Conservation (phyloP, 2,329 filamentous ascomycete genomes). For the Amesomyces nigricolor region DNA sequence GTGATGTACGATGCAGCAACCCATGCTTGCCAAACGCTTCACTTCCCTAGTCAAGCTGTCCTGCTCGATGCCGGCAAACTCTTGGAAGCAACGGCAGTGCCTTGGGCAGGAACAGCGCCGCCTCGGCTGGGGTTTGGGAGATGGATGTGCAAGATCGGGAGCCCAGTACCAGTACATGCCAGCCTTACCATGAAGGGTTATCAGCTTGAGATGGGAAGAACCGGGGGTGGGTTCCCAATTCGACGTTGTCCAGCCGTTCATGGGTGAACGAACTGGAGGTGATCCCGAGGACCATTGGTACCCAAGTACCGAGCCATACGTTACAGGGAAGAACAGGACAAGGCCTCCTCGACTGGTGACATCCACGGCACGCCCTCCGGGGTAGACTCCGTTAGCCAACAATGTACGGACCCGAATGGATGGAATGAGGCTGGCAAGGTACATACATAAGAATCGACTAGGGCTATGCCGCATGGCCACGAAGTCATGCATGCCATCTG, state of each 20-base stretch:
- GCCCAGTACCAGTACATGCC: slow-evolving; percentile 12
- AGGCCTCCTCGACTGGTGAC: neutral
- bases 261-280: slow-evolving; percentile 4
- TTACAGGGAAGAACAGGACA: neutral
- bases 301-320: no score
- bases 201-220: slow-evolving; percentile 7
- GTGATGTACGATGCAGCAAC: slow-evolving; percentile 3
- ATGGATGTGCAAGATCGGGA: slow-evolving; percentile 13
- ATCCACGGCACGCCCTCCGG: neutral
- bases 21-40: slow-evolving; percentile 23
- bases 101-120: slow-evolving; percentile 12
- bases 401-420: neutral
- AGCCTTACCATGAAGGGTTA: slow-evolving; percentile 8
- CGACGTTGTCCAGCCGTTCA: slow-evolving; percentile 8
- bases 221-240: slow-evolving; percentile 11
- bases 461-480: no score
- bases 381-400: no score
- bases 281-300: no score
- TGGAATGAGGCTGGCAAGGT: neutral
- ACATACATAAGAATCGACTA: no score
- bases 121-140: slow-evolving; percentile 11
- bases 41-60: slow-evolving; percentile 12
- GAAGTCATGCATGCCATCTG: no score
- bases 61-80: slow-evolving; percentile 13
- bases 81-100: slow-evolving; percentile 8